Evolutionary conservation across 495 filamentous ascomycete genomes (phyloP).

Genomic region (Evernia prunastri): DNA sequence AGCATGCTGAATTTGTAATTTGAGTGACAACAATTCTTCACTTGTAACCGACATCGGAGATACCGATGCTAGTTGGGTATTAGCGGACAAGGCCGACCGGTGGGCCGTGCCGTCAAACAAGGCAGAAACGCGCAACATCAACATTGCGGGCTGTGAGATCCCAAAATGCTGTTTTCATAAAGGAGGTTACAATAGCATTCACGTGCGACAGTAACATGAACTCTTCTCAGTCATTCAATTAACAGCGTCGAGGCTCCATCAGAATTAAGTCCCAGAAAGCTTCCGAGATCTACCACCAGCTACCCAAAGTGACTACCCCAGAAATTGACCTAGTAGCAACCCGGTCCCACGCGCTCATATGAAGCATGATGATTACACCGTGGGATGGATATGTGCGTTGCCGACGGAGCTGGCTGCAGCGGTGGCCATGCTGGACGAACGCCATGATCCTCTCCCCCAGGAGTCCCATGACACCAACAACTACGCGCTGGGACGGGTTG

Average conservation of each 20-base stretch:
- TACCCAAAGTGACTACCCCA: neutral
- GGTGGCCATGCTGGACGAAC: slow-evolving; percentile 41
- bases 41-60: neutral
- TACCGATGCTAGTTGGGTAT: neutral
- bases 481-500: slow-evolving; percentile 32
- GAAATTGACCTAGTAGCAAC: neutral
- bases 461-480: slow-evolving; percentile 30
- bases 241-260: neutral
- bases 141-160: neutral
- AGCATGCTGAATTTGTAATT: slow-evolving; percentile 4
- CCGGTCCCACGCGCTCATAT: neutral
- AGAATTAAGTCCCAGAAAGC: neutral
- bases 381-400: slow-evolving; percentile 48
- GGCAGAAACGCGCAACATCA: neutral
- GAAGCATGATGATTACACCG: slow-evolving; percentile 37
- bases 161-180: neutral
- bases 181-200: neutral
- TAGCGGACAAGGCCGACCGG: no score
- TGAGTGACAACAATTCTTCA: neutral
- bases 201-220: neutral
- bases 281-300: neutral
- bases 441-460: slow-evolving; percentile 29
- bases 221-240: neutral
- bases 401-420: slow-evolving; percentile 40
- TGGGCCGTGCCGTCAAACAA: neutral